phyloP scores from a whole-genome alignment of 2,329 filamentous ascomycete genomes.

The Cladophialophora chaetospira region DNA sequence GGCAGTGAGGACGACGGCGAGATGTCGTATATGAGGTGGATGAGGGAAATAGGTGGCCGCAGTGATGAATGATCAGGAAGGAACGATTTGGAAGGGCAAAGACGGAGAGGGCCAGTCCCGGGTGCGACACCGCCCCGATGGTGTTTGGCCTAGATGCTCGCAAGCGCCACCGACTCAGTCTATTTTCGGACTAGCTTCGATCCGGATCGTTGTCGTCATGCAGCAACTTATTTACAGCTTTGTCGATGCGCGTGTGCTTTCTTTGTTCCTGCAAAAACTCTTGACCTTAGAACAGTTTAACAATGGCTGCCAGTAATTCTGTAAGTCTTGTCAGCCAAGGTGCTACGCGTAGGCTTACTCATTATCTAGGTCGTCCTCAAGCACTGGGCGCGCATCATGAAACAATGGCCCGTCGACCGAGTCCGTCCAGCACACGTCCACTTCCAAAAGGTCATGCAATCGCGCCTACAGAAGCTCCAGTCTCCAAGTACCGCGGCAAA shows the following conservation, averaged over 20 bases:
- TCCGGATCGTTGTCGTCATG: background rate
- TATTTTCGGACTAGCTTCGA: background rate
- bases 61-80: background rate
- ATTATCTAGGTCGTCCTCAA: constrained; percentile 35
- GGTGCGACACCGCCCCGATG: background rate
- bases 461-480: constrained; percentile 25
- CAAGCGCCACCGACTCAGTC: background rate
- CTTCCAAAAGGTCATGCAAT: constrained; percentile 40
- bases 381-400: constrained; percentile 47
- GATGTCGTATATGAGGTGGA: background rate
- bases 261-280: background rate
- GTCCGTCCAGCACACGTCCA: constrained; percentile 50
- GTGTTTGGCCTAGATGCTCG: background rate
- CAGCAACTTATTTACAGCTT: no score
- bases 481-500: constrained; percentile 18
- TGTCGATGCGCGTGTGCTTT: no score
- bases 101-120: background rate
- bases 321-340: constrained; percentile 28
- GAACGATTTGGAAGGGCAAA: constrained; percentile 7
- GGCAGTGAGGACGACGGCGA: background rate
- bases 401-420: constrained; percentile 48
- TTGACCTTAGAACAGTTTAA: background rate
- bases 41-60: constrained; percentile 2
- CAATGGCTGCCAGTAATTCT: constrained; percentile 36
- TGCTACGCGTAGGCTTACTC: background rate